Evolutionary conservation across 2,329 filamentous ascomycete species (phyloP).

Genomic region (Lasiodiplodia citricola): DNA sequence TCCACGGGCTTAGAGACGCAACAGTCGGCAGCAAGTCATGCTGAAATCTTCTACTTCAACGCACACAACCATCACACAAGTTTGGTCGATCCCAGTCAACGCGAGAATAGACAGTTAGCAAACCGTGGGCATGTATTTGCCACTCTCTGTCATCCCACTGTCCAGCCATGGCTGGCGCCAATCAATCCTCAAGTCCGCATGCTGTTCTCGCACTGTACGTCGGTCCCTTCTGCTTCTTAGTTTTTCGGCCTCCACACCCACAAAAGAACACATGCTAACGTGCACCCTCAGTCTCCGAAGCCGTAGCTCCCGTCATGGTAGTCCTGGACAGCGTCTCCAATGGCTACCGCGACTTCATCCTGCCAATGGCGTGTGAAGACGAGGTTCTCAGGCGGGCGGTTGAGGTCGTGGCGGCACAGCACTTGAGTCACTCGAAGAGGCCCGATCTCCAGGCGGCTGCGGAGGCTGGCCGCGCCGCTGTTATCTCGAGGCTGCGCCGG

Average conservation of each 20-base stretch:
- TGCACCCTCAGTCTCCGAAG: slow-evolving; percentile 39
- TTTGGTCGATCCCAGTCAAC: background rate
- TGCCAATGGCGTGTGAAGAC: slow-evolving; percentile 49
- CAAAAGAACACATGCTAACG: slow-evolving; percentile 5
- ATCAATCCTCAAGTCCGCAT: slow-evolving; percentile 39
- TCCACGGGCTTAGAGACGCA: too few relatives aligned
- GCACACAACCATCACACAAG: background rate
- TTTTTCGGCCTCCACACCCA: background rate
- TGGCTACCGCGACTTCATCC: slow-evolving; percentile 47
- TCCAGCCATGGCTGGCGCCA: slow-evolving; percentile 36
- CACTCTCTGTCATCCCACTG: background rate
- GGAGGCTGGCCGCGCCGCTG: slow-evolving; percentile 42
- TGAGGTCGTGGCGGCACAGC: slow-evolving; percentile 48
- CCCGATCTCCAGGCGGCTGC: slow-evolving; percentile 41
- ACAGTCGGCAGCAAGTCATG: background rate
- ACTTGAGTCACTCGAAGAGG: slow-evolving; percentile 39
- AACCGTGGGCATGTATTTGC: background rate
- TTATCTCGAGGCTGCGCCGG: slow-evolving; percentile 43
- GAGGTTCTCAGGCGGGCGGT: slow-evolving; percentile 44
- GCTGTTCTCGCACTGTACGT: slow-evolving; percentile 45
- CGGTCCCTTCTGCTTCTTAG: too few relatives aligned
- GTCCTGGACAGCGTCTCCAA: slow-evolving; percentile 45
- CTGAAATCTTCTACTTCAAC: background rate
- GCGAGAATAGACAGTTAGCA: background rate
- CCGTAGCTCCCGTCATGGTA: slow-evolving; percentile 49